These are phyloP conservation scores for Tetrahymena malaccensis DNA, from an alignment of 73 alveolate genomes.

Conservation along the genomic window DNA sequence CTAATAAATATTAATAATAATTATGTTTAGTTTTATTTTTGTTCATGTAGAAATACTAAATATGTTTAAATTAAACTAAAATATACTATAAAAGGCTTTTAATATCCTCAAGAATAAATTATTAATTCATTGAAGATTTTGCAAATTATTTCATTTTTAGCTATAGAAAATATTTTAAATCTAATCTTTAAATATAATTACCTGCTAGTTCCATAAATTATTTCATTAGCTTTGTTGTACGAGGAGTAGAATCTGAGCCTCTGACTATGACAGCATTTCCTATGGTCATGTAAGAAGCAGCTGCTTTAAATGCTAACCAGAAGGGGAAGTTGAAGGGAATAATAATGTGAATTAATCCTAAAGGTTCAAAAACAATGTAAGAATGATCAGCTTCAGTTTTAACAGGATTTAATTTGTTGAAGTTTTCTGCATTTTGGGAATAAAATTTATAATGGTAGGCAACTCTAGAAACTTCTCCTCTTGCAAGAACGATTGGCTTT, in stretches of 20 bases:
- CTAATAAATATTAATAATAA: not conserved
- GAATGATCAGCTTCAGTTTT: conserved; percentile 47
- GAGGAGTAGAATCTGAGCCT: conserved; percentile 57
- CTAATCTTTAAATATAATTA: not conserved
- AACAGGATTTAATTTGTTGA: not conserved
- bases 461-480: not conserved
- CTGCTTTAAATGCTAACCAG: conserved; percentile 67
- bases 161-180: too few species aligned
- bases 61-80: not conserved
- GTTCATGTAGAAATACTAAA: not conserved
- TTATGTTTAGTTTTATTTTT: not conserved
- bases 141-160: too few species aligned
- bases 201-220: conserved; percentile 52
- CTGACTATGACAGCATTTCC: conserved; percentile 74
- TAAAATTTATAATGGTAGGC: not conserved
- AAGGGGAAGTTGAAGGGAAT: conserved; percentile 81
- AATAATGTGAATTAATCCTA: conserved; percentile 58
- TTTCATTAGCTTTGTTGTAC: conserved; percentile 46
- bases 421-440: not conserved
- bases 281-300: conserved; percentile 46
- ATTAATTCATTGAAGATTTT: too few species aligned
- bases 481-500: not conserved
- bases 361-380: conserved; percentile 50
- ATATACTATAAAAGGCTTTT: too few species aligned
- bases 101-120: too few species aligned